Evolutionary conservation across 2,329 filamentous ascomycete species (phyloP).

Genomic region (Nemania sp.): DNA sequence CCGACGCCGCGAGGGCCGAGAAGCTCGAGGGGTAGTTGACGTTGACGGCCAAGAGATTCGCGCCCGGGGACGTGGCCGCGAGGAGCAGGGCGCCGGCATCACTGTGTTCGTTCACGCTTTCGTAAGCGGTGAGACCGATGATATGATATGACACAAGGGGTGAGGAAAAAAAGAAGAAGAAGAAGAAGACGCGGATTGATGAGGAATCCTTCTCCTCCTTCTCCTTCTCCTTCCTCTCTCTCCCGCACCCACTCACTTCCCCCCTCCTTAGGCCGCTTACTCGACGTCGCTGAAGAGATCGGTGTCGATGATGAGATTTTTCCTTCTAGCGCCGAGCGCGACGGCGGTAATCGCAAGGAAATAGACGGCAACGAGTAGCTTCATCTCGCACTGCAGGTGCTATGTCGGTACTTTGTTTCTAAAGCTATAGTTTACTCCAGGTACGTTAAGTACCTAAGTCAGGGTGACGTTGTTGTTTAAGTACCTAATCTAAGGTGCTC

Average conservation of each 20-base stretch:
- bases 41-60: conserved; percentile 48
- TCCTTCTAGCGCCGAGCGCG: conserved; percentile 23
- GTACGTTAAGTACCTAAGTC: no score
- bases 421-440: no score
- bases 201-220: no score
- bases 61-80: conserved; percentile 43
- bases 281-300: conserved; percentile 54
- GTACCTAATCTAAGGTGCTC: no score
- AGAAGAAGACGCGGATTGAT: no score
- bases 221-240: no score
- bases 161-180: no score
- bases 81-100: conserved; percentile 50
- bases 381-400: neutral
- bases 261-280: no score
- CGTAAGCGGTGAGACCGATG: neutral
- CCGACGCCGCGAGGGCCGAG: conserved; percentile 41
- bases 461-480: no score
- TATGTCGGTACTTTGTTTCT: no score
- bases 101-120: conserved; percentile 40
- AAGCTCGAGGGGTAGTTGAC: conserved; percentile 49
- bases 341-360: neutral
- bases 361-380: neutral
- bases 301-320: conserved; percentile 52
- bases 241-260: no score
- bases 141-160: no score